These are phyloP conservation scores for Diaporthe sp. DNA, from an alignment of 2,329 filamentous ascomycete genomes.

Conservation along the genomic window DNA sequence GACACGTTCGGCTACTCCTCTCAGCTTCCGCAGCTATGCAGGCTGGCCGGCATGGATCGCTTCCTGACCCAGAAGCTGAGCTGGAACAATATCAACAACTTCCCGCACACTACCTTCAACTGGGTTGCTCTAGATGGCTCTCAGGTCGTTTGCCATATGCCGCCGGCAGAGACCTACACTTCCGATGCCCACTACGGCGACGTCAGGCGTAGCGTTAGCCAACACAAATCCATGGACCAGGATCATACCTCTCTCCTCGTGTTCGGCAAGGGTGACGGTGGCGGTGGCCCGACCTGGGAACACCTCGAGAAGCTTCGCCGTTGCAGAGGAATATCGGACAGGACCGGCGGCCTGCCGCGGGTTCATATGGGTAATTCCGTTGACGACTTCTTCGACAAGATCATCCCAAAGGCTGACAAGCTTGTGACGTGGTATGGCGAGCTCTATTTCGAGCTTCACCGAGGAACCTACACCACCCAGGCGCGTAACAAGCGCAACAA, in stretches of 20 bases:
- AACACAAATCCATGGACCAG: conserved; percentile 96
- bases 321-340: conserved; percentile 92
- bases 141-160: conserved; percentile 98
- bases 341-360: conserved; percentile 76
- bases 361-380: conserved; percentile 91
- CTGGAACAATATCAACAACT: conserved; percentile 99
- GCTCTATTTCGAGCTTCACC: conserved; percentile 96
- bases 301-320: conserved; percentile 95
- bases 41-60: conserved; percentile 93
- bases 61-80: conserved; percentile 99
- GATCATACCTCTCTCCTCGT: conserved; percentile 92
- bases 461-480: conserved; percentile 97
- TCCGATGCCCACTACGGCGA: conserved; percentile 96
- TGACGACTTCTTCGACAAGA: conserved; percentile 91
- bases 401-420: conserved; percentile 83
- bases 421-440: conserved; percentile 98
- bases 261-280: conserved; percentile 97
- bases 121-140: conserved; percentile 97
- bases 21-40: conserved; percentile 93
- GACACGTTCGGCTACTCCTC: conserved; percentile 98
- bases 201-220: conserved; percentile 87
- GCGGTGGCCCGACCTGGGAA: conserved; percentile 93
- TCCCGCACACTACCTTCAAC: conserved; percentile 98
- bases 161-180: conserved; percentile 95
- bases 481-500: conserved; percentile 98